Conservation (phyloP, 2,329 filamentous ascomycete genomes). For the Nothopassalora personata region DNA sequence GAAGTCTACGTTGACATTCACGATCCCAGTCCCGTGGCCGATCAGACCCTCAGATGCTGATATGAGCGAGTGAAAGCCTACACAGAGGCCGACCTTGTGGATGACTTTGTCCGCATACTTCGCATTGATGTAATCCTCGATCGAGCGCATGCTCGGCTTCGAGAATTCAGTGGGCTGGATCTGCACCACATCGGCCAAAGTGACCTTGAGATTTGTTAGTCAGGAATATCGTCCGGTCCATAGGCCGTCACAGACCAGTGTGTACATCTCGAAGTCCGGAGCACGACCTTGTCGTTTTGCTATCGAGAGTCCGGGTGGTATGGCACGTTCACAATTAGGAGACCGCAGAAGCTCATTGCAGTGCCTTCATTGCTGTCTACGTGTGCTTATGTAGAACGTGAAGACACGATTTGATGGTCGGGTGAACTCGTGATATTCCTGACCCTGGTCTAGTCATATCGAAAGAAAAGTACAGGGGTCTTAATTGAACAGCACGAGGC, state of each 20-base stretch:
- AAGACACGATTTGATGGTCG: neutral
- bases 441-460: neutral
- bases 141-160: conserved; percentile 73
- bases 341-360: neutral
- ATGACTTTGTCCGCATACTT: conserved; percentile 97
- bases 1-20: conserved; percentile 96
- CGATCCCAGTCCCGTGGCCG: conserved; percentile 82
- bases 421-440: neutral
- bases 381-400: neutral
- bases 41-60: conserved; percentile 90
- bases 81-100: conserved; percentile 87
- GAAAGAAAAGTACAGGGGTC: conserved; percentile 1
- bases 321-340: neutral
- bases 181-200: conserved; percentile 89
- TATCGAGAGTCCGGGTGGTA: neutral
- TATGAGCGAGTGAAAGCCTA: conserved; percentile 86
- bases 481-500: neutral
- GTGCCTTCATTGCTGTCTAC: neutral
- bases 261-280: conserved; percentile 9
- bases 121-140: conserved; percentile 93
- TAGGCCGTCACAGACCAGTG: conserved; percentile 6
- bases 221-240: too few species aligned
- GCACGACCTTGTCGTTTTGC: neutral
- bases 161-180: conserved; percentile 84
- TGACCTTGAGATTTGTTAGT: conserved; percentile 56